Conservation (phyloP, 139 green algal genomes). For the Penium margaritaceum region DNA sequence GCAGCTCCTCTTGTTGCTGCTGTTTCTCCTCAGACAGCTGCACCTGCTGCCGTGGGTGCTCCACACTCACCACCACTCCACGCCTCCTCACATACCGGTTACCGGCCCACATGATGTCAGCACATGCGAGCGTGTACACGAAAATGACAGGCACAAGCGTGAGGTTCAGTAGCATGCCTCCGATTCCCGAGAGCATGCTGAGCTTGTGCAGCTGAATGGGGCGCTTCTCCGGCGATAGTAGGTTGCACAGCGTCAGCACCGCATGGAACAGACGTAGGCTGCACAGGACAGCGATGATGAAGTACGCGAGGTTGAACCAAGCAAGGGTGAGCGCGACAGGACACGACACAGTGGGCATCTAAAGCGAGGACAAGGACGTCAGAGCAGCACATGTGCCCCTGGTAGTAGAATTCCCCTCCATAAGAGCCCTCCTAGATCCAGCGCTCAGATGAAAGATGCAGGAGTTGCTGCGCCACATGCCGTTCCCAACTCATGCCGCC, state of each 20-base stretch:
- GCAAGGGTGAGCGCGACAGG: too few species aligned
- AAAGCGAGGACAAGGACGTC: too few species aligned
- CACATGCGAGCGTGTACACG: too few species aligned
- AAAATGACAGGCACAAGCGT: slow-evolving; percentile 10
- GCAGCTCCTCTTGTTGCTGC: too few species aligned
- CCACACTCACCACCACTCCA: slow-evolving; percentile 12
- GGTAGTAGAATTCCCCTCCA: not conserved
- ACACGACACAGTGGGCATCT: too few species aligned
- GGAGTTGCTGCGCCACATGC: too few species aligned
- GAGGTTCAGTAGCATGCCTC: slow-evolving; percentile 21
- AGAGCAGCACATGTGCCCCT: not conserved
- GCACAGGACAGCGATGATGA: not conserved
- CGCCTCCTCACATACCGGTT: slow-evolving; percentile 14
- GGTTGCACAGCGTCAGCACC: slow-evolving; percentile 23
- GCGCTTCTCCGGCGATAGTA: slow-evolving; percentile 17
- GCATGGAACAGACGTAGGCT: slow-evolving; percentile 1
- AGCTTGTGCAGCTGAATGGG: slow-evolving; percentile 10
- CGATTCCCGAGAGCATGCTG: not conserved
- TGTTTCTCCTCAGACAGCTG: too few species aligned
- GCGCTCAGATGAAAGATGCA: too few species aligned
- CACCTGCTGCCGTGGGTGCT: slow-evolving; percentile 3
- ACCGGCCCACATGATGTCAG: slow-evolving; percentile 21
- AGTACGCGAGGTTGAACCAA: not conserved
- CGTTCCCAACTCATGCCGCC: too few species aligned
- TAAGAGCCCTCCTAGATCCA: too few species aligned